These are phyloP conservation scores for Polytrichum commune DNA, from an alignment of 225 moss, liverwort and hornwort species.

Conservation along the genomic window DNA sequence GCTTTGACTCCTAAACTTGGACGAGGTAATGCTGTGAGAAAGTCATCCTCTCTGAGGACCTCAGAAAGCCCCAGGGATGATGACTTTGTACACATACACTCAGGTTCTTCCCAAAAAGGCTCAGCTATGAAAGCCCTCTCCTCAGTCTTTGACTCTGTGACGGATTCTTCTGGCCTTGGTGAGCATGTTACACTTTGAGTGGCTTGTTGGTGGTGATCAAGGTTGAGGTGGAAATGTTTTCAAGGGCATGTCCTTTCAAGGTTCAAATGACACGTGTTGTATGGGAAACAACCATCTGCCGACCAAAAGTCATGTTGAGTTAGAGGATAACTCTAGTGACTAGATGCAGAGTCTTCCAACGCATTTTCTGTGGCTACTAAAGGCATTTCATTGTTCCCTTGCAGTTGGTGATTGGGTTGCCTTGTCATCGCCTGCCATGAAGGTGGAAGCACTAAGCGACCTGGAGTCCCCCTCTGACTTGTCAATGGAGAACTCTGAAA, in stretches of 20 bases:
- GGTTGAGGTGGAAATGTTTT: constrained; percentile 2
- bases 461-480: constrained; percentile 27
- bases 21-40: constrained; percentile 12
- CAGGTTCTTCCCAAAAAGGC: constrained; percentile 52
- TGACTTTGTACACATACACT: constrained; percentile 30
- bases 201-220: not conserved
- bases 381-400: constrained; percentile 1
- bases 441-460: constrained; percentile 37
- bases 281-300: too few relatives aligned
- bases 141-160: constrained; percentile 43
- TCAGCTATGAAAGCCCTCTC: constrained; percentile 83
- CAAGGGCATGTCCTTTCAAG: too few relatives aligned
- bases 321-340: too few relatives aligned
- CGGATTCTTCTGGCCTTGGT: constrained; percentile 27
- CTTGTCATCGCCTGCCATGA: constrained; percentile 55
- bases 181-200: not conserved
- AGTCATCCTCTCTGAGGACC: not conserved
- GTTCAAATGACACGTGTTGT: too few relatives aligned
- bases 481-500: constrained; percentile 12
- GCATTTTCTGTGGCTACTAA: not conserved
- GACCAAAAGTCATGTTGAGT: too few relatives aligned
- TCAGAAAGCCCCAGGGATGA: constrained; percentile 27
- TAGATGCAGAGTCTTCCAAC: too few relatives aligned
- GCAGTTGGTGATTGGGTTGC: constrained; percentile 64
- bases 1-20: constrained; percentile 9